Conservation (phyloP, 495 filamentous ascomycete genomes). For the Penicillium pulvis region DNA sequence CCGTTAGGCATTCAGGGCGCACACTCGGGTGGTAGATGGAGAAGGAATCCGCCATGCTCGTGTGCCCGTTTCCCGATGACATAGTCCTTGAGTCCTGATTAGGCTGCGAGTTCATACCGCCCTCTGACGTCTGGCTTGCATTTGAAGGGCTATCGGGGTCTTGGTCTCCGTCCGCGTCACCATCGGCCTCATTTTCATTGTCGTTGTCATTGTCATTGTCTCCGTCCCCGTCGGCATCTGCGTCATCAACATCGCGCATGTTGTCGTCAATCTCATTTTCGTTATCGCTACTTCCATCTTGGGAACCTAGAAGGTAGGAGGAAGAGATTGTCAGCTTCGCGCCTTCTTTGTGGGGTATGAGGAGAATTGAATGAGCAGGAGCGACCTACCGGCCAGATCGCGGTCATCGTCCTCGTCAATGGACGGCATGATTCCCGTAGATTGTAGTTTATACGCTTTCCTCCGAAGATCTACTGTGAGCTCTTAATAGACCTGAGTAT, state of each 20-base stretch:
- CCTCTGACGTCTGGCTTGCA: conserved; percentile 50
- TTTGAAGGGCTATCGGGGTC: conserved; percentile 56
- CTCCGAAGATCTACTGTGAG: background rate
- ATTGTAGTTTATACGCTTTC: background rate
- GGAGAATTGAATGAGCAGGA: conserved; percentile 3
- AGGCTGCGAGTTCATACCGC: conserved; percentile 41
- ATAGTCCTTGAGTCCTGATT: conserved; percentile 40
- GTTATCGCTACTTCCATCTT: conserved; percentile 69
- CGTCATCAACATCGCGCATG: conserved; percentile 62
- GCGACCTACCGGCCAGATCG: conserved; percentile 50
- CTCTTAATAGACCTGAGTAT: background rate
- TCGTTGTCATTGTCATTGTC: conserved; percentile 55
- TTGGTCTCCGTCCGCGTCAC: conserved; percentile 45
- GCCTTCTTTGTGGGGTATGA: background rate
- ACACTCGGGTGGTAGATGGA: conserved; percentile 61
- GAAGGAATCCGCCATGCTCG: conserved; percentile 33
- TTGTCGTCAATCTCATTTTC: conserved; percentile 71
- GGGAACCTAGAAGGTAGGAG: conserved; percentile 44
- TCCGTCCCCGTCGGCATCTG: conserved; percentile 57
- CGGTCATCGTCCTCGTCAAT: conserved; percentile 57
- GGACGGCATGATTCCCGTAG: conserved; percentile 28
- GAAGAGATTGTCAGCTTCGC: conserved; percentile 15
- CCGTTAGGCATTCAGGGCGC: conserved; percentile 78
- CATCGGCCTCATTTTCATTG: conserved; percentile 19
- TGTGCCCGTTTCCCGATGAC: conserved; percentile 30